Conservation (phyloP, 2,329 filamentous ascomycete genomes). For the Phoma sp. region DNA sequence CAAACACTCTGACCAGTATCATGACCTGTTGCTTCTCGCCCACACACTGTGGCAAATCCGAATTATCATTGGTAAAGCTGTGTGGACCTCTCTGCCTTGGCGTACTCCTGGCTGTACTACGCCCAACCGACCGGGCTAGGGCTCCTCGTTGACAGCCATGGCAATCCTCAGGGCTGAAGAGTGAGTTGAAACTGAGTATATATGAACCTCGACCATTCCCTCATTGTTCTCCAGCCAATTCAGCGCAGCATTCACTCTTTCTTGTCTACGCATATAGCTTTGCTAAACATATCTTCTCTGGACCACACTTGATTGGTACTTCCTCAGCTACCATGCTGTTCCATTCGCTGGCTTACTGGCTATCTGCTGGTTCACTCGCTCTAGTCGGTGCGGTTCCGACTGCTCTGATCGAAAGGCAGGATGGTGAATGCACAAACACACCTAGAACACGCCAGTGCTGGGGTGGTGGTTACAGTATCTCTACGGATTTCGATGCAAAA, state of each 20-base stretch:
- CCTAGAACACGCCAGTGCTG: slow-evolving; percentile 51
- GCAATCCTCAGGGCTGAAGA: neutral
- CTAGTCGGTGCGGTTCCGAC: slow-evolving; percentile 32
- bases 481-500: slow-evolving; percentile 55
- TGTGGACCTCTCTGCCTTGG: slow-evolving; percentile 1
- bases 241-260: neutral
- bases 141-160: slow-evolving; percentile 1
- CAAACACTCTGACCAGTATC: neutral
- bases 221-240: slow-evolving; percentile 15
- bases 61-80: slow-evolving; percentile 4
- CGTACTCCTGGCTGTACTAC: slow-evolving; percentile 3
- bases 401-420: slow-evolving; percentile 37
- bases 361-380: slow-evolving; percentile 35
- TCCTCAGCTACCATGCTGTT: slow-evolving; percentile 32
- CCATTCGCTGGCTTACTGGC: slow-evolving; percentile 28
- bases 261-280: neutral
- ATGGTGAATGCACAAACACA: slow-evolving; percentile 49
- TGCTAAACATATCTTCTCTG: neutral
- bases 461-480: slow-evolving; percentile 51
- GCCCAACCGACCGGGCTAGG: neutral
- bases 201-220: slow-evolving; percentile 15
- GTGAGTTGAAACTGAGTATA: slow-evolving; percentile 3
- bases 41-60: slow-evolving; percentile 3
- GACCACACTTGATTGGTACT: neutral
- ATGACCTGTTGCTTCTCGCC: neutral